Percentiles rank a stretch among this genome's conserved stretches.
These are phyloP conservation scores for Pythium utonaiense DNA, from an alignment of 352 stramenopile genomes.

Conservation along the genomic window DNA sequence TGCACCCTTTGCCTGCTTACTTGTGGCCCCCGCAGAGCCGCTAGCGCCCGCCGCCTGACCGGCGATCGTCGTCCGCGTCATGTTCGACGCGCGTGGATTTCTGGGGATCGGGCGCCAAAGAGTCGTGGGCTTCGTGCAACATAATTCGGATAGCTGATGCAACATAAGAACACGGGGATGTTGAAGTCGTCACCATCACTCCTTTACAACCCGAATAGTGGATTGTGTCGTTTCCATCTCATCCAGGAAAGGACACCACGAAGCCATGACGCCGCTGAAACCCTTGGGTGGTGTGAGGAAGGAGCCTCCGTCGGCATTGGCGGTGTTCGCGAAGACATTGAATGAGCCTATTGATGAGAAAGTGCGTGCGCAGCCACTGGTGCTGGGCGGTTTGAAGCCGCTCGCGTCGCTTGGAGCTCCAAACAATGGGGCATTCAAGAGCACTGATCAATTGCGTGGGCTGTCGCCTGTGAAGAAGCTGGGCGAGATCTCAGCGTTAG, in stretches of 20 bases:
- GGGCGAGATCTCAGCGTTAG: slow-evolving; percentile 5
- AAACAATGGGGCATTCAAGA: background rate
- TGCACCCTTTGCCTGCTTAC: background rate
- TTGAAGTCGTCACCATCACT: slow-evolving; percentile 1
- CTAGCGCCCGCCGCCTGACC: background rate
- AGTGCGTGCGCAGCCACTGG: background rate
- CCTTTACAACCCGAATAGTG: background rate
- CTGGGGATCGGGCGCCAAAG: background rate
- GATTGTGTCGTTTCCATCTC: background rate
- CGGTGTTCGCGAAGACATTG: slow-evolving; percentile 8
- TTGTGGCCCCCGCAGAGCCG: background rate
- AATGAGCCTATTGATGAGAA: background rate
- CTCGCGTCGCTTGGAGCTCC: background rate
- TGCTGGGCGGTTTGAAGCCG: background rate
- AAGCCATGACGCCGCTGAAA: slow-evolving; percentile 3
- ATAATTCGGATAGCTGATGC: background rate
- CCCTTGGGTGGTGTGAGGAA: background rate
- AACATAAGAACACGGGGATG: background rate
- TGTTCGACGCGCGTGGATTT: background rate
- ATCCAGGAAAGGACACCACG: background rate
- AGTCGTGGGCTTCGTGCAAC: background rate
- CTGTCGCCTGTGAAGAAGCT: background rate
- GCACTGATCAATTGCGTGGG: background rate
- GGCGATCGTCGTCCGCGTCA: slow-evolving; percentile 12
- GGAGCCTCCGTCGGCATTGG: slow-evolving; percentile 5